Conservation (phyloP, 345 rosid genomes). For the Euphorbia peplus region DNA sequence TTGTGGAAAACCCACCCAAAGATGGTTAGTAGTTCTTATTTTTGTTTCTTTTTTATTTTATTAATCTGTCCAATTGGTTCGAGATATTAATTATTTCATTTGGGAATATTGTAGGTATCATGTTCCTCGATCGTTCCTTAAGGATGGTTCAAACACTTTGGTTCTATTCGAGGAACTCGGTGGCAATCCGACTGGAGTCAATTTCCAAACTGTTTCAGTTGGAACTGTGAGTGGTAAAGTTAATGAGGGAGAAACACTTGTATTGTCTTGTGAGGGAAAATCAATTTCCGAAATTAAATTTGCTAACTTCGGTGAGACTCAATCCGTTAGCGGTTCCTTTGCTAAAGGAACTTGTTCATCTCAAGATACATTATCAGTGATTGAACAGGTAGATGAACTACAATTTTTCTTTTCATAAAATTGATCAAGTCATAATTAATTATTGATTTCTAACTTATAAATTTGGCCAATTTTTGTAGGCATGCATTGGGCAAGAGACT, state of each 20-base stretch:
- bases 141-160: not conserved
- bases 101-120: too few species aligned
- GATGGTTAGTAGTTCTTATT: too few species aligned
- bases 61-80: too few species aligned
- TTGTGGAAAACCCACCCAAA: slow-evolving; percentile 58
- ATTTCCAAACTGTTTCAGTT: slow-evolving; percentile 1
- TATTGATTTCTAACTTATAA: not conserved
- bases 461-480: not conserved
- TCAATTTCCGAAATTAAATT: not conserved
- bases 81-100: too few species aligned
- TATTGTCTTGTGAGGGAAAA: not conserved
- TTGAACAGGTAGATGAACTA: not conserved
- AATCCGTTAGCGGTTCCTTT: not conserved
- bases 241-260: not conserved
- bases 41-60: too few species aligned
- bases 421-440: not conserved
- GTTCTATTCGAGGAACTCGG: slow-evolving; percentile 21
- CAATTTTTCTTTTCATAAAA: too few species aligned
- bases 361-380: not conserved
- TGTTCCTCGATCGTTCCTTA: slow-evolving; percentile 14
- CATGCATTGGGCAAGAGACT: not conserved
- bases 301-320: not conserved
- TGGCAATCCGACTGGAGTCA: slow-evolving; percentile 2
- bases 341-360: not conserved
- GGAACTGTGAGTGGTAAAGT: not conserved